Percentiles rank a stretch among this genome's conserved stretches.
Evolutionary conservation across 2,329 filamentous ascomycete genomes (phyloP).

Genomic region (Bipolaris bicolor): DNA sequence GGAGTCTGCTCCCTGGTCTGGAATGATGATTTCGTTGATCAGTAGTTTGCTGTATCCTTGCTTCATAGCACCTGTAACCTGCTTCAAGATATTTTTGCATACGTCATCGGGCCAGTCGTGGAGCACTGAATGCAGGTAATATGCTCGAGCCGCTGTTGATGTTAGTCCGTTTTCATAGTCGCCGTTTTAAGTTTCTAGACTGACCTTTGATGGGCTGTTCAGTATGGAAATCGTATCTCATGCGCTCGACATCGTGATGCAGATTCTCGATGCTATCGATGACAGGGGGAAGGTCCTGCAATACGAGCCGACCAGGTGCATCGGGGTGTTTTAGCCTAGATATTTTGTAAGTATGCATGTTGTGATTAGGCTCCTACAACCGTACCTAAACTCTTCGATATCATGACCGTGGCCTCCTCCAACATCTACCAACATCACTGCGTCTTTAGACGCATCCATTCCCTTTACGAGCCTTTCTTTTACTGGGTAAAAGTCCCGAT

Average conservation of each 20-base stretch:
- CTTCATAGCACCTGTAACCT: constrained; percentile 3
- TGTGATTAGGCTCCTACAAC: no score
- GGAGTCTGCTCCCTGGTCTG: neutral
- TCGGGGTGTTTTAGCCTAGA: constrained; percentile 1
- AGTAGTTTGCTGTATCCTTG: constrained; percentile 2
- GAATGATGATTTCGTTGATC: neutral
- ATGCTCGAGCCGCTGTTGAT: neutral
- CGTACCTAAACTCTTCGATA: constrained; percentile 1
- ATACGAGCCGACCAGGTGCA: neutral
- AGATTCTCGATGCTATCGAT: neutral
- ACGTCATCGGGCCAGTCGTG: constrained; percentile 2
- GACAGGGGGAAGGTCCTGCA: constrained; percentile 5
- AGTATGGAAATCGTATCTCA: constrained; percentile 1
- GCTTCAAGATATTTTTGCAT: neutral
- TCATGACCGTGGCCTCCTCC: constrained; percentile 8
- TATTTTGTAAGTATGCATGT: no score
- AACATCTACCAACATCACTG: constrained; percentile 1
- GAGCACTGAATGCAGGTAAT: constrained; percentile 5
- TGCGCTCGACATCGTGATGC: neutral
- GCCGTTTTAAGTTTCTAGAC: no score
- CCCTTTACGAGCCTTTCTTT: no score
- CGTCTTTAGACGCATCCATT: no score
- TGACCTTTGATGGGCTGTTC: constrained; percentile 2
- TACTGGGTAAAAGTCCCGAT: no score
- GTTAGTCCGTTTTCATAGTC: no score